phyloP scores from a whole-genome alignment of 805 yeast genomes.

The Blastobotrys parvus region DNA sequence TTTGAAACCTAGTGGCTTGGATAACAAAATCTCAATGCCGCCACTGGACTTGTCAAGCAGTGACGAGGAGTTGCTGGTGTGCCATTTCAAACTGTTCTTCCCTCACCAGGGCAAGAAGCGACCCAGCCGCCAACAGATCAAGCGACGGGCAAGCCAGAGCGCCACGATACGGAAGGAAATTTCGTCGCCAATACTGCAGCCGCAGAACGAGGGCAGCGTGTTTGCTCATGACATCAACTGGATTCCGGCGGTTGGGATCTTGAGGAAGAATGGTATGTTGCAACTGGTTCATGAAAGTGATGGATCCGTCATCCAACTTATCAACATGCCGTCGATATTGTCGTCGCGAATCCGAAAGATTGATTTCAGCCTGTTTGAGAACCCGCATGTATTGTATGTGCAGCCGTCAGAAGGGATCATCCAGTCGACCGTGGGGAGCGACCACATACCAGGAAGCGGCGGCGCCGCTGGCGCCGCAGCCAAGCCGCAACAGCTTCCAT shows the following conservation, averaged over 20 bases:
- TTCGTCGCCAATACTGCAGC: neutral
- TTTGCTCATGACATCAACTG: constrained; percentile 12
- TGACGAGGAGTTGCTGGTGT: constrained; percentile 9
- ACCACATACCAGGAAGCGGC: too few species aligned
- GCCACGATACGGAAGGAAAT: neutral
- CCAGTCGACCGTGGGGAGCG: neutral
- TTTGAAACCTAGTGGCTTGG: constrained; percentile 15
- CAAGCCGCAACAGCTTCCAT: neutral
- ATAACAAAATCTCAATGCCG: constrained; percentile 10
- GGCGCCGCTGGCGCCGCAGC: neutral
- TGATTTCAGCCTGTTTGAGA: constrained; percentile 15
- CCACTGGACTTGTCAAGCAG: constrained; percentile 2
- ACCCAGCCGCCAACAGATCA: neutral
- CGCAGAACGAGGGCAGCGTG: neutral
- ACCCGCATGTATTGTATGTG: constrained; percentile 11
- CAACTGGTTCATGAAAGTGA: constrained; percentile 13
- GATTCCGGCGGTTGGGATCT: constrained; percentile 13
- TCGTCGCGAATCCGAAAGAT: constrained; percentile 15
- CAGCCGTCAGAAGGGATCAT: constrained; percentile 9
- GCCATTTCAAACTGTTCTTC: constrained; percentile 15
- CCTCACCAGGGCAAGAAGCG: constrained; percentile 4
- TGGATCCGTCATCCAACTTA: constrained; percentile 11
- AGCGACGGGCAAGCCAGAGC: constrained; percentile 1
- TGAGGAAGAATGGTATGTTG: constrained; percentile 12
- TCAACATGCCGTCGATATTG: constrained; percentile 14